Percentiles rank a stretch among this genome's conserved stretches.
Evolutionary conservation across 371 early-diverging fungal genomes (phyloP).

Genomic region (Mucor circinelloides): DNA sequence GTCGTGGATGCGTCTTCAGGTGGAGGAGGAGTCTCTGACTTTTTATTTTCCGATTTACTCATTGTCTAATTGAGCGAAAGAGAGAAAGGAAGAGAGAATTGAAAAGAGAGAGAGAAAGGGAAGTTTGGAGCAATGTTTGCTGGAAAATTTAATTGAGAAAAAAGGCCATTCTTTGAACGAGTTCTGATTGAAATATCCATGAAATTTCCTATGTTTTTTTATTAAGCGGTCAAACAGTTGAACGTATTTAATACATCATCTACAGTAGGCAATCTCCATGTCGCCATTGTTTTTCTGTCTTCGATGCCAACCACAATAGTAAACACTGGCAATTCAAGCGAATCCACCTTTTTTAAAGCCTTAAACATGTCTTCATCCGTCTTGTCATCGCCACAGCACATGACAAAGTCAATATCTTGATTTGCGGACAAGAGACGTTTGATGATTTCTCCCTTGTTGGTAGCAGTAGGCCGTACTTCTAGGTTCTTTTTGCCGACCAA

Average conservation of each 20-base stretch:
- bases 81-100: neutral
- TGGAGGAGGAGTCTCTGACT: neutral
- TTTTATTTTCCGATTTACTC: slow-evolving; percentile 8
- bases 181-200: neutral
- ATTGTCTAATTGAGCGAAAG: neutral
- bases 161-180: neutral
- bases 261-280: slow-evolving; percentile 71
- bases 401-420: slow-evolving; percentile 76
- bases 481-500: slow-evolving; percentile 96
- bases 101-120: neutral
- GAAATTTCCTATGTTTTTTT: neutral
- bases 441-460: slow-evolving; percentile 94
- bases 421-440: slow-evolving; percentile 70
- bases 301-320: slow-evolving; percentile 76
- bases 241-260: slow-evolving; percentile 39
- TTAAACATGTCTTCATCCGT: slow-evolving; percentile 96
- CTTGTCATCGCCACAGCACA: slow-evolving; percentile 93
- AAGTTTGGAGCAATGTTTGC: neutral
- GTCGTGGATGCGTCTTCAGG: neutral
- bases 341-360: slow-evolving; percentile 47
- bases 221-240: neutral
- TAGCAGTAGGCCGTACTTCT: slow-evolving; percentile 81
- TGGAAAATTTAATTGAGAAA: neutral
- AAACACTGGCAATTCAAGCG: slow-evolving; percentile 49
- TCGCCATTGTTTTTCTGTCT: slow-evolving; percentile 70